These are phyloP conservation scores for Cucurbita argyrosperma DNA, from an alignment of 306 rosid species.

Conservation along the genomic window DNA sequence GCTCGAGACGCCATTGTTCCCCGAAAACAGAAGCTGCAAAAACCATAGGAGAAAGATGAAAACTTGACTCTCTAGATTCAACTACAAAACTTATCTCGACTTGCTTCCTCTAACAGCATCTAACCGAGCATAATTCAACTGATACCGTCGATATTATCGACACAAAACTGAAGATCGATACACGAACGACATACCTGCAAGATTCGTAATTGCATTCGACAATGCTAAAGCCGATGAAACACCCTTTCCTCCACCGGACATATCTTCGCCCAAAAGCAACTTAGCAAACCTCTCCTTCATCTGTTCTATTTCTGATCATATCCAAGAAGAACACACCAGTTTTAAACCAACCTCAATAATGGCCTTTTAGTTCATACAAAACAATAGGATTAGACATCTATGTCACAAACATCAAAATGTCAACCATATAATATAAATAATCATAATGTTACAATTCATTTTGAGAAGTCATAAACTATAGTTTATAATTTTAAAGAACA, in stretches of 20 bases:
- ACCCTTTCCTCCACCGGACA: conserved; percentile 99
- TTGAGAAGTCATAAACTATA: background rate
- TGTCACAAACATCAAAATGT: background rate
- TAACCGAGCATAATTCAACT: background rate
- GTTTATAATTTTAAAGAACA: background rate
- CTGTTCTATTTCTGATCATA: conserved; percentile 71
- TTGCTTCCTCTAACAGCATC: background rate
- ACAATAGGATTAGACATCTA: background rate
- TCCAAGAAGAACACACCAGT: conserved; percentile 6
- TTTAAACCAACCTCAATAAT: background rate
- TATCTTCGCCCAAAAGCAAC: conserved; percentile 84
- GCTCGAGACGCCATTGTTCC: conserved; percentile 74
- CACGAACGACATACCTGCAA: conserved; percentile 46
- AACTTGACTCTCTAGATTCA: background rate
- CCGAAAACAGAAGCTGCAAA: conserved; percentile 87
- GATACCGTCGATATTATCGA: background rate
- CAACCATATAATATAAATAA: background rate
- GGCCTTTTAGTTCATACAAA: background rate
- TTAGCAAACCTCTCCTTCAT: conserved; percentile 94
- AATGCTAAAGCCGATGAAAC: conserved; percentile 92
- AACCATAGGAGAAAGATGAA: background rate
- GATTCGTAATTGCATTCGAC: conserved; percentile 96
- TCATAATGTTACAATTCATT: background rate
- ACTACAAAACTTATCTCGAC: background rate
- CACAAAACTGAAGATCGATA: background rate